Evolutionary conservation across 495 filamentous ascomycete genomes (phyloP).

Genomic region (Xylaria castorea): DNA sequence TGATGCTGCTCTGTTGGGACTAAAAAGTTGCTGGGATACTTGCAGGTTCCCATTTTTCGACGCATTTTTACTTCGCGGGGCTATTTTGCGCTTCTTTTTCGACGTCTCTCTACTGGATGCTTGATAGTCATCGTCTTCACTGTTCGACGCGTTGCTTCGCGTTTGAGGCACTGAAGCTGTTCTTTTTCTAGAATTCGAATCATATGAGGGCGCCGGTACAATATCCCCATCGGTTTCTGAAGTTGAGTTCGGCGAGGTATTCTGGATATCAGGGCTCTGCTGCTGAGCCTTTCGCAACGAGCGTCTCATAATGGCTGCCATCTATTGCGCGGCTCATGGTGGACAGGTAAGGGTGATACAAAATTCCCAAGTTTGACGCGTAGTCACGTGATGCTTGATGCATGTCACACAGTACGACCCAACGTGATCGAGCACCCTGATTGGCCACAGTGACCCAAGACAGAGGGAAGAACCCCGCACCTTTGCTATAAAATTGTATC

Average conservation of each 20-base stretch:
- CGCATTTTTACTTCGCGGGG: neutral
- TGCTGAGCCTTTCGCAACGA: conserved; percentile 19
- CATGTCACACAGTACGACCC: too few relatives aligned
- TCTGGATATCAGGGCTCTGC: neutral
- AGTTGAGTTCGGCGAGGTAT: neutral
- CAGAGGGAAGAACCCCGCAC: conserved; percentile 16
- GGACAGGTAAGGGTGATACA: neutral
- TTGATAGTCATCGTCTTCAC: conserved; percentile 24
- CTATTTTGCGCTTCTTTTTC: conserved; percentile 25
- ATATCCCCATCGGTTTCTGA: neutral
- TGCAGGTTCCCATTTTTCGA: neutral
- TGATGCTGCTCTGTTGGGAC: neutral
- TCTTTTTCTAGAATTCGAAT: conserved; percentile 17
- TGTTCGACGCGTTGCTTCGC: conserved; percentile 18
- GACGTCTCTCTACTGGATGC: conserved; percentile 7
- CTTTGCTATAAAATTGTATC: neutral
- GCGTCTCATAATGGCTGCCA: conserved; percentile 22
- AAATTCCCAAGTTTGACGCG: conserved; percentile 8
- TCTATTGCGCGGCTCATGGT: neutral
- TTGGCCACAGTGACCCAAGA: too few relatives aligned
- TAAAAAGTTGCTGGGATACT: conserved; percentile 1
- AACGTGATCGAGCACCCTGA: neutral
- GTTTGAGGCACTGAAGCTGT: neutral
- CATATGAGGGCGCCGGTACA: neutral
- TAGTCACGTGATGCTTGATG: conserved; percentile 24